Evolutionary conservation across 1,139 yeast species (phyloP).

Genomic region (Hansenula lynferdii): DNA sequence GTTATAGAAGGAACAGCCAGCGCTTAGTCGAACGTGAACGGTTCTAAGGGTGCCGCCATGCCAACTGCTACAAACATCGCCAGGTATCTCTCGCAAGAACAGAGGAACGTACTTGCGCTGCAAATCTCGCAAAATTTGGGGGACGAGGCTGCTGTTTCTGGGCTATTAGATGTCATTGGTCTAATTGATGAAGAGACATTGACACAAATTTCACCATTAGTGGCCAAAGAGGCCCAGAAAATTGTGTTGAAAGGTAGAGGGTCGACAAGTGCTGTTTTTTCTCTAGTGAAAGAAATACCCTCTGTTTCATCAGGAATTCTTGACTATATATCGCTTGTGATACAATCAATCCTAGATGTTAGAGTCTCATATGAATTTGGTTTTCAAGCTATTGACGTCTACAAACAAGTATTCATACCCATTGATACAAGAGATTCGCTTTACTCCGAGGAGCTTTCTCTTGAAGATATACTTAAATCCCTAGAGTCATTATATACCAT

Average conservation of each 20-base stretch:
- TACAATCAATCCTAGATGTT: slow-evolving; percentile 4
- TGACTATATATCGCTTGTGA: slow-evolving; percentile 4
- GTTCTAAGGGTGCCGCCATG: too few relatives aligned
- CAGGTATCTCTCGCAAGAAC: slow-evolving; percentile 7
- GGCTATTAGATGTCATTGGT: slow-evolving; percentile 11
- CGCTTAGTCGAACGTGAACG: too few relatives aligned
- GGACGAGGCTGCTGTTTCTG: slow-evolving; percentile 4
- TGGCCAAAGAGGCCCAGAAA: slow-evolving; percentile 1
- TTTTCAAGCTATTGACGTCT: not conserved
- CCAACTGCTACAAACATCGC: slow-evolving; percentile 3
- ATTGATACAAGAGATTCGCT: not conserved
- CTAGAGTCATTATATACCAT: slow-evolving; percentile 13
- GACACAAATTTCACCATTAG: slow-evolving; percentile 4
- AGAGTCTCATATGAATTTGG: slow-evolving; percentile 9
- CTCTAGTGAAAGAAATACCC: slow-evolving; percentile 8
- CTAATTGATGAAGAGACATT: slow-evolving; percentile 4
- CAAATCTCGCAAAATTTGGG: slow-evolving; percentile 8
- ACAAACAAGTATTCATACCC: not conserved
- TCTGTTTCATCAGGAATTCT: slow-evolving; percentile 2
- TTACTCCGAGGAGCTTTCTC: not conserved
- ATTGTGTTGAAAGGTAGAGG: not conserved
- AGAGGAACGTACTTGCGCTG: slow-evolving; percentile 5
- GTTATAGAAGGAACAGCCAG: too few relatives aligned
- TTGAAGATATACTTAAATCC: slow-evolving; percentile 6
- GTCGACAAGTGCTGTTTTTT: not conserved